Conservation (phyloP, 2,329 filamentous ascomycete genomes). For the Fusarium compactum region DNA sequence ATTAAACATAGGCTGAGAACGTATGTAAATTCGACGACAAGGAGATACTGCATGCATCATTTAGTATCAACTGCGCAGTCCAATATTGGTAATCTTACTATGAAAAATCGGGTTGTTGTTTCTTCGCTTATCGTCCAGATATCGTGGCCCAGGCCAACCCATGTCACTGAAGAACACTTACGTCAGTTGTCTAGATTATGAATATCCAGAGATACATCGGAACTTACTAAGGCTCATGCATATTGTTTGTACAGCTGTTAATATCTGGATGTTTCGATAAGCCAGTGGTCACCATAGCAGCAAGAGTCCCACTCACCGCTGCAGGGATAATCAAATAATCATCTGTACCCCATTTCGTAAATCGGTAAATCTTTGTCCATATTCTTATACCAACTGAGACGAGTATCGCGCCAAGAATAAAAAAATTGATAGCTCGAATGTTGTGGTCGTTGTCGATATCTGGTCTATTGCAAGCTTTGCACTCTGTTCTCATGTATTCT, state of each 20-base stretch:
- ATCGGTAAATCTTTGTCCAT: background rate
- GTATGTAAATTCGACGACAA: background rate
- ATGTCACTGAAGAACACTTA: background rate
- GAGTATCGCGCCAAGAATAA: background rate
- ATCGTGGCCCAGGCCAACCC: background rate
- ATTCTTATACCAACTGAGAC: background rate
- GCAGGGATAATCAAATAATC: constrained; percentile 5
- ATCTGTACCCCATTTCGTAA: constrained; percentile 8
- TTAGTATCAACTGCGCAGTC: background rate
- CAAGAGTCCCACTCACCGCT: background rate
- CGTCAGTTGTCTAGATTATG: background rate
- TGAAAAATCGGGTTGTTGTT: background rate
- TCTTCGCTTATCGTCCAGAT: background rate
- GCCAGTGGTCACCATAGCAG: accelerated
- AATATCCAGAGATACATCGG: accelerated
- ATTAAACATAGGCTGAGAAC: background rate
- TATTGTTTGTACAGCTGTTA: background rate
- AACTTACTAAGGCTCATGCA: constrained; percentile 3
- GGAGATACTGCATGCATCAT: background rate
- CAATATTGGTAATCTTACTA: background rate
- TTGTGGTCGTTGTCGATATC: constrained; percentile 1
- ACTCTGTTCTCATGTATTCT: background rate
- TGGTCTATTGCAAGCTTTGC: background rate
- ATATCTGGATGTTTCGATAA: background rate
- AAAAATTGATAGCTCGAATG: background rate